Evolutionary conservation across 129 eudicot species (phyloP).

Genomic region (Chrysanthemum lavandulifolium): DNA sequence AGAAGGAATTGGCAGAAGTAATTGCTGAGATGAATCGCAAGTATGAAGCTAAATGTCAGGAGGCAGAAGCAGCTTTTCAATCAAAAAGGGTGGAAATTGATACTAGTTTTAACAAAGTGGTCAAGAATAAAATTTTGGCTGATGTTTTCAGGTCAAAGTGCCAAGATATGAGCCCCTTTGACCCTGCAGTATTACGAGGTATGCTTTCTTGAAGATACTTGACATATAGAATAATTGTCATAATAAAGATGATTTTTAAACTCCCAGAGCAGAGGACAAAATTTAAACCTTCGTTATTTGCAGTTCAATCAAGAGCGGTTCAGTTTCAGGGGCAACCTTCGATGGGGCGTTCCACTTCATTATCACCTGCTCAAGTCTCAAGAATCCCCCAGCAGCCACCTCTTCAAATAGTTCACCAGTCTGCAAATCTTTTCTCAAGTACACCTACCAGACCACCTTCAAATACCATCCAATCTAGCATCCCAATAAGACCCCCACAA

Average conservation of each 20-base stretch:
- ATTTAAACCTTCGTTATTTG: conserved; percentile 8
- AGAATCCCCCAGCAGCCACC: conserved; percentile 39
- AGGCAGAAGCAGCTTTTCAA: conserved; percentile 48
- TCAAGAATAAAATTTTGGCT: conserved; percentile 58
- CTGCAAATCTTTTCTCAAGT: conserved; percentile 49
- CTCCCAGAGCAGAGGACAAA: not conserved
- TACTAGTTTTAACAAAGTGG: conserved; percentile 34
- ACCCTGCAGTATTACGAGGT: conserved; percentile 44
- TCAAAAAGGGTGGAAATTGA: conserved; percentile 59
- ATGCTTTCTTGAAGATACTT: conserved; percentile 12
- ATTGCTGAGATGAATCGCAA: conserved; percentile 45
- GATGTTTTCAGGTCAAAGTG: conserved; percentile 64
- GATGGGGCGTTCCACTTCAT: conserved; percentile 20
- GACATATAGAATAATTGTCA: not conserved
- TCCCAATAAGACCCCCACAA: not conserved
- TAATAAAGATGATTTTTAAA: not conserved
- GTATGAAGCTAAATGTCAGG: conserved; percentile 54
- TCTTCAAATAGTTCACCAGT: conserved; percentile 43
- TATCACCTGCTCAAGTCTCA: conserved; percentile 37
- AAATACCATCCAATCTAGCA: conserved; percentile 30
- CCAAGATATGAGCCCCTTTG: conserved; percentile 49
- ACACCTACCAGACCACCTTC: conserved; percentile 22
- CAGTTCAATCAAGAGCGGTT: conserved; percentile 39
- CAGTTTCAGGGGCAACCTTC: conserved; percentile 34
- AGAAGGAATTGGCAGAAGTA: conserved; percentile 63